A percentile compares a stretch with the other conserved stretches of the same genome.
phyloP scores from a whole-genome alignment of 306 rosid genomes.

The Sphenostylis stenocarpa region DNA sequence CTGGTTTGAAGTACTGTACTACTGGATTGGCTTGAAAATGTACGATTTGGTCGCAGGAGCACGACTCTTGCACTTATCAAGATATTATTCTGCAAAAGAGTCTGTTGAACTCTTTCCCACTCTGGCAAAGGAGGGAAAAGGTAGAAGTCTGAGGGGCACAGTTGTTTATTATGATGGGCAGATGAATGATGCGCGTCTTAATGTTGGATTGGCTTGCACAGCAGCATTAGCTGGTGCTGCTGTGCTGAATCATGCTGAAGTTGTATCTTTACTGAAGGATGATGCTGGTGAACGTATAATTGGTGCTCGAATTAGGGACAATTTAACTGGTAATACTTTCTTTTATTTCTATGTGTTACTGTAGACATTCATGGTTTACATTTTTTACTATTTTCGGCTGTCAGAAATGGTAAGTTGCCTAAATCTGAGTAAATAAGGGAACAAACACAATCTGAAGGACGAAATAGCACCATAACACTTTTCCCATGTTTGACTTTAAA shows the following conservation, averaged over 20 bases:
- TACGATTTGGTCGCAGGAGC: constrained; percentile 80
- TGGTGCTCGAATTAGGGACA: constrained; percentile 75
- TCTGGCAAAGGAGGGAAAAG: constrained; percentile 63
- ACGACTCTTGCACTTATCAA: constrained; percentile 69
- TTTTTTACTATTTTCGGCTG: background rate
- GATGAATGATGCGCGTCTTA: constrained; percentile 87
- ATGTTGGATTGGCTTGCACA: constrained; percentile 80
- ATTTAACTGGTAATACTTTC: constrained; percentile 61
- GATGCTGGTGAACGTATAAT: constrained; percentile 53
- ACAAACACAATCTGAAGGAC: background rate
- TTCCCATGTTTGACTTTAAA: background rate
- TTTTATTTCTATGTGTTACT: background rate
- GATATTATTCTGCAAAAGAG: constrained; percentile 74
- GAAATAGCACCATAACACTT: background rate
- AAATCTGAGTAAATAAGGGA: background rate
- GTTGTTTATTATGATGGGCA: constrained; percentile 90
- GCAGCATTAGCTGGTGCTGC: constrained; percentile 86
- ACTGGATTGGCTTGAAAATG: constrained; percentile 78
- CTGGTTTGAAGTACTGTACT: constrained; percentile 81
- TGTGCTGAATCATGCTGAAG: constrained; percentile 80
- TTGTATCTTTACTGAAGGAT: constrained; percentile 66
- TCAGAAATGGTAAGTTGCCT: background rate
- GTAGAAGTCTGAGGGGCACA: constrained; percentile 68
- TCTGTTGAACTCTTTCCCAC: constrained; percentile 82
- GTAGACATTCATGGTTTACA: background rate